These are phyloP conservation scores for Talaromyces marneffei DNA, from an alignment of 2,329 filamentous ascomycete genomes.

Conservation along the genomic window DNA sequence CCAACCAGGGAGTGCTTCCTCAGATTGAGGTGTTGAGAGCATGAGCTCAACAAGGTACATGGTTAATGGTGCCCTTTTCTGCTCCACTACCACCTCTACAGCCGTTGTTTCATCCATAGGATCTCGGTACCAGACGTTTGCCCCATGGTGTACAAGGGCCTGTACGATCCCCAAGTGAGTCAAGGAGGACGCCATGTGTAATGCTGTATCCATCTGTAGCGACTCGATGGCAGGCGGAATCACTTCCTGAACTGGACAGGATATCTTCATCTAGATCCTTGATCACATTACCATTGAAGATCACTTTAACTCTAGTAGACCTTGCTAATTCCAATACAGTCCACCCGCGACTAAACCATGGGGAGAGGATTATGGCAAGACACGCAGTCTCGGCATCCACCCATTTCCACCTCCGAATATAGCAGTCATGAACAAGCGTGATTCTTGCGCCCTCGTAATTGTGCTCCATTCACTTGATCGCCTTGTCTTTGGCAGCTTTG, in stretches of 20 bases:
- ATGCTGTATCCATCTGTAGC: neutral
- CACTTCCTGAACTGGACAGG: constrained; percentile 2
- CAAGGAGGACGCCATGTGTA: neutral
- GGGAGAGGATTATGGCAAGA: constrained; percentile 21
- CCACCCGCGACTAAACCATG: constrained; percentile 25
- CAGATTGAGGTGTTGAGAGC: too few relatives aligned
- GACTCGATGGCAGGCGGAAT: neutral
- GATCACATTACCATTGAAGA: constrained; percentile 17
- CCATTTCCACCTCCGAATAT: constrained; percentile 18
- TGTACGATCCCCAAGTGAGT: neutral
- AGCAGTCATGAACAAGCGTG: constrained; percentile 17
- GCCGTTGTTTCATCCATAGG: too few relatives aligned
- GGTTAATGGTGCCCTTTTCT: too few relatives aligned
- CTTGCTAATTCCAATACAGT: constrained; percentile 17
- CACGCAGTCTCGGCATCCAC: constrained; percentile 18
- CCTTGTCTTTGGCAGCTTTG: constrained; percentile 12
- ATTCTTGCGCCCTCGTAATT: constrained; percentile 19
- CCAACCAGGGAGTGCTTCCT: too few relatives aligned
- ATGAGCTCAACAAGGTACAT: too few relatives aligned
- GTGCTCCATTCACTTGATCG: constrained; percentile 23
- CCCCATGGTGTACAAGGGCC: neutral
- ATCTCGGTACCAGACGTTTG: neutral
- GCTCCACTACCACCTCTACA: too few relatives aligned
- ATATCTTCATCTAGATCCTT: constrained; percentile 23
- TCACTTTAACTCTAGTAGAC: constrained; percentile 14